These are phyloP conservation scores for Coix lacrymajobi DNA, from an alignment of 176 grass and related monocot species.

Conservation along the genomic window DNA sequence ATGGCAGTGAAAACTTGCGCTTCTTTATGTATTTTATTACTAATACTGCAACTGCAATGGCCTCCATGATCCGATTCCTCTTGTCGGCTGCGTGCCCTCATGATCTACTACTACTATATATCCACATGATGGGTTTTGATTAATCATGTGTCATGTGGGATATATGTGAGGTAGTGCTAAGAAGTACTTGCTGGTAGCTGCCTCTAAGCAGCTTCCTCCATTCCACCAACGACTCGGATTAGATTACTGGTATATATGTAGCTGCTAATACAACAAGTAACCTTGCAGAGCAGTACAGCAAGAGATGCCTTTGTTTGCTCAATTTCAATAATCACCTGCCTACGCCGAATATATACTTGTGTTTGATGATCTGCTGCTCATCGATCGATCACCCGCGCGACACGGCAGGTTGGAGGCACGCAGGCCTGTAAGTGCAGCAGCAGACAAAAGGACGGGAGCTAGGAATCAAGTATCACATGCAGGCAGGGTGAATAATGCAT, in stretches of 20 bases:
- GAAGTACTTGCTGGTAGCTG: no score
- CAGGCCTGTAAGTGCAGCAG: neutral
- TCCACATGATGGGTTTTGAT: neutral
- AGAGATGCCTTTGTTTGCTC: neutral
- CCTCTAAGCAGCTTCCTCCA: neutral
- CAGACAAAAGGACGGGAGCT: neutral
- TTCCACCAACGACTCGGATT: neutral
- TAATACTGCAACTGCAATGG: neutral
- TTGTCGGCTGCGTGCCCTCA: neutral
- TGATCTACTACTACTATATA: neutral
- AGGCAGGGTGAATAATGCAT: no score
- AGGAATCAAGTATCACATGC: neutral
- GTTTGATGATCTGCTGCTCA: neutral
- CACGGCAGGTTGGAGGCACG: neutral
- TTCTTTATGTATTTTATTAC: neutral
- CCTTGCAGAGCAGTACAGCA: neutral
- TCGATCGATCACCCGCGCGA: neutral
- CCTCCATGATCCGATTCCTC: neutral
- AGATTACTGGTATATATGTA: no score
- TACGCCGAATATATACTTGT: neutral
- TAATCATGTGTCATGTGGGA: neutral
- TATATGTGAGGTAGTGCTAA: no score
- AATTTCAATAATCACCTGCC: no score
- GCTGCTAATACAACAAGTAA: neutral
- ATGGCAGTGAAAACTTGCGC: neutral